Evolutionary conservation across 371 early-diverging fungal species (phyloP).

Genomic region (Saksenaea vasiformis): DNA sequence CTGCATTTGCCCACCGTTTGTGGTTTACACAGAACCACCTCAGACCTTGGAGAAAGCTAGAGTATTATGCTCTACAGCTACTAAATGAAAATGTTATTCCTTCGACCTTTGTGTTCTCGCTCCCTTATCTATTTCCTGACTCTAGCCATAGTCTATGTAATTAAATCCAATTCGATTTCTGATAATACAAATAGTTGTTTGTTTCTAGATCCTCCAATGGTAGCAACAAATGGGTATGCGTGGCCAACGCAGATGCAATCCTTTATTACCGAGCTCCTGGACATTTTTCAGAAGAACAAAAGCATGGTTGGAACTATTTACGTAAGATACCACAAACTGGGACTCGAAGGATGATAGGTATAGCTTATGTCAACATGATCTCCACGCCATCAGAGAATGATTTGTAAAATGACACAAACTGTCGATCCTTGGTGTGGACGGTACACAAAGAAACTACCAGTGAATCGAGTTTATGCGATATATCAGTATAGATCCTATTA

Average conservation of each 20-base stretch:
- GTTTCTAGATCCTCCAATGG: too few relatives aligned
- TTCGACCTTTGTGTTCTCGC: background rate
- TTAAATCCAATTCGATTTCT: background rate
- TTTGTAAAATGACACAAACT: too few relatives aligned
- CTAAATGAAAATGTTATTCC: background rate
- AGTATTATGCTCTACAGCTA: constrained; percentile 27
- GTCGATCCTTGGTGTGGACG: background rate
- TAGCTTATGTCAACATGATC: too few relatives aligned
- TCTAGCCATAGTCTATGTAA: background rate
- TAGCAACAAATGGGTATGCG: background rate
- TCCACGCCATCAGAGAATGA: too few relatives aligned
- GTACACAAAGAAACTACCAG: background rate
- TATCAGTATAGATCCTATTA: too few relatives aligned
- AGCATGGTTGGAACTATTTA: too few relatives aligned
- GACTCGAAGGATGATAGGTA: too few relatives aligned
- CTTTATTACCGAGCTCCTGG: too few relatives aligned
- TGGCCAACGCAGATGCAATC: background rate
- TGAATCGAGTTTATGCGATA: too few relatives aligned
- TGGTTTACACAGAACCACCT: constrained; percentile 21
- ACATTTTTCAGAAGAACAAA: too few relatives aligned
- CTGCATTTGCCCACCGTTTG: constrained; percentile 44
- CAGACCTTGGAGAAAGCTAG: constrained; percentile 37
- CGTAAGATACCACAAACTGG: too few relatives aligned
- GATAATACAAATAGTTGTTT: background rate
- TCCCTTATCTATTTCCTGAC: background rate